Evolutionary conservation across 1,284 basidiomycete genomes (phyloP).

Genomic region (Melampsora larici-populina): DNA sequence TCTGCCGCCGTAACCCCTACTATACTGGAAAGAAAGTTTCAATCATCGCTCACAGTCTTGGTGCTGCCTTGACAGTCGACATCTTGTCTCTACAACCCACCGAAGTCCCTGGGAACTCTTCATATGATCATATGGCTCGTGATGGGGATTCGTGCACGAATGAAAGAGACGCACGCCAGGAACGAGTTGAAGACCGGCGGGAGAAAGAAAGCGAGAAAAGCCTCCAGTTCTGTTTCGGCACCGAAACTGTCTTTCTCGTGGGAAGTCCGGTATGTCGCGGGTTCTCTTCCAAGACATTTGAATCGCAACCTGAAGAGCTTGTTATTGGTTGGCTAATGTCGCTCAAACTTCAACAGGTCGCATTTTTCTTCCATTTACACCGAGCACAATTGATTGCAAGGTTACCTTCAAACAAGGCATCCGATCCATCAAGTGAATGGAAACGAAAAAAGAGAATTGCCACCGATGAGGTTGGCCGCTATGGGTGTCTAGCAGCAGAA

Average conservation of each 20-base stretch:
- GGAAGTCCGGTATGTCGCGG: slow-evolving; percentile 49
- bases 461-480: slow-evolving; percentile 49
- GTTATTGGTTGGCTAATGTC: not conserved
- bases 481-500: slow-evolving; percentile 48
- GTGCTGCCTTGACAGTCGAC: slow-evolving; percentile 49
- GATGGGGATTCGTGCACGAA: not conserved
- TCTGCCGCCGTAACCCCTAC: slow-evolving; percentile 50
- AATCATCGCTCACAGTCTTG: slow-evolving; percentile 51
- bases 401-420: slow-evolving; percentile 19
- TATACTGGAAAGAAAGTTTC: slow-evolving; percentile 51
- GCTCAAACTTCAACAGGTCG: slow-evolving; percentile 16
- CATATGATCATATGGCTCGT: slow-evolving; percentile 16
- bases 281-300: not conserved
- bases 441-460: slow-evolving; percentile 47
- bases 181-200: slow-evolving; percentile 31
- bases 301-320: not conserved
- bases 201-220: slow-evolving; percentile 16
- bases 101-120: slow-evolving; percentile 44
- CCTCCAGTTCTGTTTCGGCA: slow-evolving; percentile 49
- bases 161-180: slow-evolving; percentile 6
- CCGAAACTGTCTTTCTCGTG: slow-evolving; percentile 50
- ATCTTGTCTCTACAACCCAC: slow-evolving; percentile 52
- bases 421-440: slow-evolving; percentile 44
- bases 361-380: slow-evolving; percentile 51
- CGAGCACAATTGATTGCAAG: slow-evolving; percentile 53